phyloP scores from a whole-genome alignment of 495 filamentous ascomycete species.

The Tuber calosporum region DNA sequence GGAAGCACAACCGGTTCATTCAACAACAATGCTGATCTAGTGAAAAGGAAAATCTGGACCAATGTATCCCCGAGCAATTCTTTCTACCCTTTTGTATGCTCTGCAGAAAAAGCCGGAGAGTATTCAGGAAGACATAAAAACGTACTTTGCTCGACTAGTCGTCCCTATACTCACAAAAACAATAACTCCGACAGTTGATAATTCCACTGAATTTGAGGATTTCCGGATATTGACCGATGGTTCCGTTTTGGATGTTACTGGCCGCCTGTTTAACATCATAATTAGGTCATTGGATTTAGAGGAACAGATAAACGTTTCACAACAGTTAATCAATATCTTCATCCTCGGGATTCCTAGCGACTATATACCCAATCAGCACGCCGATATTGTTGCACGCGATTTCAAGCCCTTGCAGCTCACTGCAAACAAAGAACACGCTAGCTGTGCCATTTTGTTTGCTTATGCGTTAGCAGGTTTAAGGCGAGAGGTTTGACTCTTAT shows the following conservation, averaged over 20 bases:
- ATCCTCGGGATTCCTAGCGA: slow-evolving; percentile 30
- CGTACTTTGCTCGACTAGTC: slow-evolving; percentile 58
- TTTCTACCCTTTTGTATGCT: slow-evolving; percentile 60
- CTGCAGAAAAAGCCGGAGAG: slow-evolving; percentile 50
- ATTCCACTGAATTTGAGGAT: slow-evolving; percentile 42
- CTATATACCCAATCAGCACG: slow-evolving; percentile 16
- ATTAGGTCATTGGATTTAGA: slow-evolving; percentile 50
- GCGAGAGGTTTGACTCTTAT: slow-evolving; percentile 42
- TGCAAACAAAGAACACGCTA: slow-evolving; percentile 43
- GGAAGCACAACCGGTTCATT: slow-evolving; percentile 15
- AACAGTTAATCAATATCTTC: slow-evolving; percentile 56
- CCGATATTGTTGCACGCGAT: slow-evolving; percentile 19
- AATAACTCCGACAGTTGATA: slow-evolving; percentile 43
- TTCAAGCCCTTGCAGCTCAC: slow-evolving; percentile 34
- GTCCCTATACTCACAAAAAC: slow-evolving; percentile 48
- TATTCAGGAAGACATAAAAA: slow-evolving; percentile 48
- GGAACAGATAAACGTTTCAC: slow-evolving; percentile 52
- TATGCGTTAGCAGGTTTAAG: slow-evolving; percentile 56
- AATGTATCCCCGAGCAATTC: slow-evolving; percentile 54
- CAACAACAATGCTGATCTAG: slow-evolving; percentile 35
- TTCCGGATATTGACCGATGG: slow-evolving; percentile 50
- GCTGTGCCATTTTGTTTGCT: slow-evolving; percentile 56
- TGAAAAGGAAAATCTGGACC: slow-evolving; percentile 35
- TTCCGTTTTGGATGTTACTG: slow-evolving; percentile 55
- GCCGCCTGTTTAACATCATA: slow-evolving; percentile 58